phyloP scores from a whole-genome alignment of 208 protist genomes.

The Acanthamoeba triangularis region DNA sequence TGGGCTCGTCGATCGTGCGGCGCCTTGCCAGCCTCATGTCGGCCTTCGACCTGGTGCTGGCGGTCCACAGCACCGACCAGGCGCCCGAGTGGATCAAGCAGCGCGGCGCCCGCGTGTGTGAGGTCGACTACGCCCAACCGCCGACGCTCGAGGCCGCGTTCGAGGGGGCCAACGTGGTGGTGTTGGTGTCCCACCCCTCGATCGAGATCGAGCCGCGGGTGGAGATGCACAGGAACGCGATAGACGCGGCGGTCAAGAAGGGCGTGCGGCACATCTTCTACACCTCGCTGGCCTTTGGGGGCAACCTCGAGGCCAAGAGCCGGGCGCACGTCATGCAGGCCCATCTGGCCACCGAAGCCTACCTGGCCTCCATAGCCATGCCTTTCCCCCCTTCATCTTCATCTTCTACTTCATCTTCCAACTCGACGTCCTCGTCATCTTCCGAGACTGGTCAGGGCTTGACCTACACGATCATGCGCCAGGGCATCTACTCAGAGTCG shows the following conservation, averaged over 20 bases:
- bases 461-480: background rate
- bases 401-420: no score
- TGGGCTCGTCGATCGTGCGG: background rate
- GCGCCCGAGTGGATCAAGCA: background rate
- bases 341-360: slow-evolving; percentile 1
- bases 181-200: background rate
- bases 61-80: background rate
- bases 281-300: slow-evolving; percentile 11
- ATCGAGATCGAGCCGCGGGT: background rate
- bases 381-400: no score
- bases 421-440: background rate
- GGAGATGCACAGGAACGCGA: slow-evolving; percentile 14
- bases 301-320: background rate
- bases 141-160: background rate
- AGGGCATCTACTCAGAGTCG: slow-evolving; percentile 9
- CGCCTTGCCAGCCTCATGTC: background rate
- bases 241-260: background rate
- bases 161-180: background rate
- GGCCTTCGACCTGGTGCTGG: background rate
- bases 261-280: slow-evolving; percentile 32
- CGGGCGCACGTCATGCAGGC: slow-evolving; percentile 3
- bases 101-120: background rate
- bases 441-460: background rate
- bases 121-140: background rate
- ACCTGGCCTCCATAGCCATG: background rate